Conservation (phyloP, 768 basidiomycete genomes). For the Hygrophorus russula region DNA sequence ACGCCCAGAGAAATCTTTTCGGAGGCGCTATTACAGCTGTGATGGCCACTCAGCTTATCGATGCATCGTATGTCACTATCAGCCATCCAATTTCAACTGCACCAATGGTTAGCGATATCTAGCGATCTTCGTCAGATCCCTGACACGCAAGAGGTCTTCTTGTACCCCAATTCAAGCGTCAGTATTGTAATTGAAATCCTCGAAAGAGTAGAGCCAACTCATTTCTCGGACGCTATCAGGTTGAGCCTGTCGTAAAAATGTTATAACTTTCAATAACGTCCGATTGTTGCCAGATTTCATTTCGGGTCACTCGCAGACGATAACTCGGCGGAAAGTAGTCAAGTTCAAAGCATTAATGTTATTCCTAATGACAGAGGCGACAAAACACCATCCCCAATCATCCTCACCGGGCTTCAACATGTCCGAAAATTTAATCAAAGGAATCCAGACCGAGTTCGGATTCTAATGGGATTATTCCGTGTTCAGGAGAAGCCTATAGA, state of each 20-base stretch:
- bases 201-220: constrained; percentile 49
- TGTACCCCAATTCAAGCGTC: constrained; percentile 54
- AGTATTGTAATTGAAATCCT: constrained; percentile 84
- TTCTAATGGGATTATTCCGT: constrained; percentile 76
- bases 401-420: constrained; percentile 58
- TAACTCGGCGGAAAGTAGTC: constrained; percentile 53
- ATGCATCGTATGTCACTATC: constrained; percentile 65
- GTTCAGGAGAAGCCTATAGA: constrained; percentile 63
- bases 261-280: background rate
- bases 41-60: constrained; percentile 49
- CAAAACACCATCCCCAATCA: constrained; percentile 44
- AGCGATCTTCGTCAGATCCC: constrained; percentile 73
- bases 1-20: constrained; percentile 47
- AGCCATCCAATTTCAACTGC: background rate
- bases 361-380: constrained; percentile 32
- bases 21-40: constrained; percentile 72
- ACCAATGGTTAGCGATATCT: constrained; percentile 5
- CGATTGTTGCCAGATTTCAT: constrained; percentile 55
- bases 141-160: constrained; percentile 89
- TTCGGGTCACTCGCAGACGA: constrained; percentile 88
- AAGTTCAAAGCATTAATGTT: constrained; percentile 30
- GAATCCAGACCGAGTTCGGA: constrained; percentile 53
- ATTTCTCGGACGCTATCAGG: constrained; percentile 58
- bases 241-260: constrained; percentile 21
- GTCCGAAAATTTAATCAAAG: constrained; percentile 69